Conservation (phyloP, 169 alveolate genomes). For the Cardiosporidium cionae region DNA sequence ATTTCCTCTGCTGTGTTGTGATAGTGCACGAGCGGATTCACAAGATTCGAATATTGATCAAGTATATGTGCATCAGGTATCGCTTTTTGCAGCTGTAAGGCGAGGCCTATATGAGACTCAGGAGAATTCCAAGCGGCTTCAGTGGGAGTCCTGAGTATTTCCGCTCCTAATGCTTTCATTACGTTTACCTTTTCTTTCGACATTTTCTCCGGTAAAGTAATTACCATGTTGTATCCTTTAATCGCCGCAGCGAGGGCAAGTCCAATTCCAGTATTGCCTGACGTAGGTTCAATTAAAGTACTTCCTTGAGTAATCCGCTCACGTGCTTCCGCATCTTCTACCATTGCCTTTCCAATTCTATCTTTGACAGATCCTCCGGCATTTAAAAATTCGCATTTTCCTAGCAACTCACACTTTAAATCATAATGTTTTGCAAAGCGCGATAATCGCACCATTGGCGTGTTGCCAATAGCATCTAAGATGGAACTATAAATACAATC, state of each 20-base stretch:
- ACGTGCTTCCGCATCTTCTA: slow-evolving; percentile 70
- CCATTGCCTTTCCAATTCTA: slow-evolving; percentile 79
- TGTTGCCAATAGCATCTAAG: slow-evolving; percentile 53
- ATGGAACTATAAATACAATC: too few species aligned
- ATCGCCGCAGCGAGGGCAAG: slow-evolving; percentile 78
- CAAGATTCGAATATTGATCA: slow-evolving; percentile 77
- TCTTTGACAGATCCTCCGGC: slow-evolving; percentile 69
- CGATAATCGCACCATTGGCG: slow-evolving; percentile 76
- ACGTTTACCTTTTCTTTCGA: slow-evolving; percentile 71
- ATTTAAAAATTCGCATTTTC: slow-evolving; percentile 76
- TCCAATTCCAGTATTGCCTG: slow-evolving; percentile 90
- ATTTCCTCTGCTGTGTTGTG: slow-evolving; percentile 86
- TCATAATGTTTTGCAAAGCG: slow-evolving; percentile 62
- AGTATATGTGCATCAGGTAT: slow-evolving; percentile 64
- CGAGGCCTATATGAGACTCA: slow-evolving; percentile 69
- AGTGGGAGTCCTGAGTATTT: slow-evolving; percentile 78
- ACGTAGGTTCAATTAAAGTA: slow-evolving; percentile 81
- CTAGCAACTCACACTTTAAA: slow-evolving; percentile 63
- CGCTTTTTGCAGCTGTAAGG: slow-evolving; percentile 52
- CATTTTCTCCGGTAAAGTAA: slow-evolving; percentile 83
- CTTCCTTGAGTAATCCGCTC: slow-evolving; percentile 71
- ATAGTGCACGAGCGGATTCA: slow-evolving; percentile 87
- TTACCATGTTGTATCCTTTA: slow-evolving; percentile 72
- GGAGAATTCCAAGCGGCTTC: slow-evolving; percentile 76
- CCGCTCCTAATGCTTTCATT: slow-evolving; percentile 79